Conservation (phyloP, 805 yeast species). For the Cyberlindnera meyerae region DNA sequence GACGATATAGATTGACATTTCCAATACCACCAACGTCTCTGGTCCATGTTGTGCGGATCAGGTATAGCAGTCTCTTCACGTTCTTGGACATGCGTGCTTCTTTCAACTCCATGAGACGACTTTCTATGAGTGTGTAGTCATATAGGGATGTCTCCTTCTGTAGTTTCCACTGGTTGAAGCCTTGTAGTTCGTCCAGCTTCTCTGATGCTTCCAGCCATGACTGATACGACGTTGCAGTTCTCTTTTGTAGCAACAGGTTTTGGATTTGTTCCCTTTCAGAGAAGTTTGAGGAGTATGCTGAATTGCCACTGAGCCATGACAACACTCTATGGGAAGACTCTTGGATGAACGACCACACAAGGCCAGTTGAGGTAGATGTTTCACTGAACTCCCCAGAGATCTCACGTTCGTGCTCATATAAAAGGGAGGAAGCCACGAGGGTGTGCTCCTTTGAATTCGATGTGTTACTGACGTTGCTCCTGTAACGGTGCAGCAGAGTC, state of each 20-base stretch:
- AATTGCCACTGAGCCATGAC: constrained; percentile 6
- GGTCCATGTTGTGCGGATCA: constrained; percentile 79
- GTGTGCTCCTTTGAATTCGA: too few species aligned
- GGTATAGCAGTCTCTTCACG: constrained; percentile 56
- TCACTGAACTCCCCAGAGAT: background rate
- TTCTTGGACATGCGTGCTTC: constrained; percentile 55
- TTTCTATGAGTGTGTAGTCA: constrained; percentile 59
- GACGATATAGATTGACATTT: constrained; percentile 68
- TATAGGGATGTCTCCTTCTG: constrained; percentile 59
- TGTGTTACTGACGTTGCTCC: too few species aligned
- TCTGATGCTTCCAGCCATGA: constrained; percentile 67
- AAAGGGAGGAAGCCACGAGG: background rate
- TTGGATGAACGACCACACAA: background rate
- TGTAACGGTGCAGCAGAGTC: constrained; percentile 9
- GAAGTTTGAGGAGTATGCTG: constrained; percentile 19
- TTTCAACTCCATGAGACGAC: constrained; percentile 50
- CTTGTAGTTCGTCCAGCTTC: constrained; percentile 58
- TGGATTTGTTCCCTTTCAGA: constrained; percentile 33
- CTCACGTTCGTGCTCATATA: background rate
- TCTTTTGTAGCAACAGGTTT: constrained; percentile 38
- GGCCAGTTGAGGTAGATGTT: too few species aligned
- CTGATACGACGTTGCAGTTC: constrained; percentile 44
- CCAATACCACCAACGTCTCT: constrained; percentile 87
- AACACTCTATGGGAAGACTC: background rate
- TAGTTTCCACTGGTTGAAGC: constrained; percentile 69